Base-by-base conservation (phyloP, 345 rosid species). In the Pseudoturritis turrita region DNA sequence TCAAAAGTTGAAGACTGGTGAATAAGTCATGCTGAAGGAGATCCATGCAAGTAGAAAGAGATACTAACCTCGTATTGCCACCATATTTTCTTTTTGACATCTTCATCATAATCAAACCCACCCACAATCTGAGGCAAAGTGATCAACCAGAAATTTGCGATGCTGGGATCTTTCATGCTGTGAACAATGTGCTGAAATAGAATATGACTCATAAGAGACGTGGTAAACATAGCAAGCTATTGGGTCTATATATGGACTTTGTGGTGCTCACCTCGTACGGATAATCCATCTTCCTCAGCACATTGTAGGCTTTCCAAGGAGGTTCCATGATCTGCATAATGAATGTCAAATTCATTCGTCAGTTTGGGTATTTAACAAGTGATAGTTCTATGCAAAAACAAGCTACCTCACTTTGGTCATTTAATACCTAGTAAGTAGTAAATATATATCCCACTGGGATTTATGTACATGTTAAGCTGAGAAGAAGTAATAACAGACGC, bases 81-180 rank as follows among this genome's bases (percentile, higher is more conserved):
- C 98, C 98, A 90, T 70, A 90, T 82, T 71, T 84, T 93, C 88
- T 81, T 85, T 78, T 86, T 93, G 73, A 93, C 81, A 68, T 88
- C 90, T 63, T 87, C 97, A 80, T 93, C 98, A 61, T 83, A 85
- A 15, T 88, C 84, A 68, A 90, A 84, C 35, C 96, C 90, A 71
- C 98, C 98, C 67, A 90, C 76, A 57, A 90, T 70, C 70, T 88
- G 96, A 68, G 98, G 98, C 56, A 88, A 73, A 71, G 97, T 84
- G 74, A 93, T 80, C 83, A 93, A 80, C 96, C 97, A 93, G 84
- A 93, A 93, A 44, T 92, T 89, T 78, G 97, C 98, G 57, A 93
- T 93, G 81, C 91, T 88, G 53, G 98, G 96, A 73, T 93, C 97
- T 70, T 83, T 88, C 98, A 93, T 90, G 86, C 96, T 88, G 81